Evolutionary conservation across 345 rosid genomes (phyloP).

Genomic region (Firmiana major): DNA sequence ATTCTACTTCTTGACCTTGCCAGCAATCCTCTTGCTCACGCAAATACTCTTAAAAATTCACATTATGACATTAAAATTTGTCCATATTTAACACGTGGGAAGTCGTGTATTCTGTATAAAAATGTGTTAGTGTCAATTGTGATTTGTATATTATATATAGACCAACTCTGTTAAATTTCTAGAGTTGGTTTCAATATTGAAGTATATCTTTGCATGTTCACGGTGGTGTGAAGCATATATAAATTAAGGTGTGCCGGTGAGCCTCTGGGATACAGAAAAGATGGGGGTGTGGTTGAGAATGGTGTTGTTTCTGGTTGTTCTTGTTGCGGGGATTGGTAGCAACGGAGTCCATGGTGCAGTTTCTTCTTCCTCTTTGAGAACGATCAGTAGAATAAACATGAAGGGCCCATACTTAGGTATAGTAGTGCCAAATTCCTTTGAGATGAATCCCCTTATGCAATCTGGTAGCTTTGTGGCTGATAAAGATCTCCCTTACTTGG

Average conservation of each 20-base stretch:
- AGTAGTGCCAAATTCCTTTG: constrained; percentile 66
- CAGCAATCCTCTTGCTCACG: neutral
- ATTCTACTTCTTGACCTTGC: neutral
- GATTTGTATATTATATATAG: no score
- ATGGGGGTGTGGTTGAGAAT: neutral
- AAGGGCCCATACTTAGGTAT: constrained; percentile 64
- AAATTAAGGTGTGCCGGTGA: no score
- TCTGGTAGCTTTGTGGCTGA: constrained; percentile 44
- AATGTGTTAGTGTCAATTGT: no score
- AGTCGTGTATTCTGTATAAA: no score
- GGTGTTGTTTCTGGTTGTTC: neutral
- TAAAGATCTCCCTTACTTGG: constrained; percentile 39
- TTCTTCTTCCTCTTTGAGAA: constrained; percentile 14
- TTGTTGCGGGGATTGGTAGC: constrained; percentile 22
- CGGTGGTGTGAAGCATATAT: neutral
- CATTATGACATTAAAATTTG: no score
- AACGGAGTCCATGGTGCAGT: constrained; percentile 32
- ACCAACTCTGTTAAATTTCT: no score
- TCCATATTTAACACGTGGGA: no score
- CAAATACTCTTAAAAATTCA: no score
- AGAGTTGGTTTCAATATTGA: no score
- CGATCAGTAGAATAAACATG: constrained; percentile 33
- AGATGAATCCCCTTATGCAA: constrained; percentile 72
- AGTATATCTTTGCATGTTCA: no score
- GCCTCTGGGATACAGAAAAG: neutral